A percentile compares a stretch with the other conserved stretches of the same genome.
phyloP scores from a whole-genome alignment of 2,329 filamentous ascomycete species.

The Aspergillus costaricaensis region DNA sequence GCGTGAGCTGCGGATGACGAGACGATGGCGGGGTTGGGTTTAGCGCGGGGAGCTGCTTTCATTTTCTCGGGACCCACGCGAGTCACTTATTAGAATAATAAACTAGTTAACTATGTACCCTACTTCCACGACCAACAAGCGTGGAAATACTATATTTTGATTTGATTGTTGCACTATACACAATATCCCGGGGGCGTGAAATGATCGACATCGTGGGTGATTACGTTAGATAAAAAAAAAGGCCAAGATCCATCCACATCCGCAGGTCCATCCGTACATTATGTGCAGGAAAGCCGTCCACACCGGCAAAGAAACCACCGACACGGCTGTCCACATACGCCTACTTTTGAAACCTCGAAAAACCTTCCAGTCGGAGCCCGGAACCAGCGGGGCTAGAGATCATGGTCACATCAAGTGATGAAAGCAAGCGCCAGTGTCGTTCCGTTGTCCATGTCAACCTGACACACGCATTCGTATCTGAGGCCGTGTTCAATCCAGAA shows the following conservation, averaged over 20 bases:
- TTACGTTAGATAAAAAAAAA: neutral
- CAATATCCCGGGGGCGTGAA: neutral
- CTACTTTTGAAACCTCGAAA: neutral
- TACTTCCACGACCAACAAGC: neutral
- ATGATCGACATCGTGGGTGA: constrained; percentile 1
- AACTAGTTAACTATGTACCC: neutral
- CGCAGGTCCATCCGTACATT: neutral
- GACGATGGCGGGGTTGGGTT: neutral
- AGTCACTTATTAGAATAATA: neutral
- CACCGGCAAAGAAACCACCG: neutral
- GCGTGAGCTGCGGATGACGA: neutral
- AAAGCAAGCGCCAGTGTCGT: neutral
- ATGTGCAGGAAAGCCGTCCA: neutral
- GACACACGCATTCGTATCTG: constrained; percentile 3
- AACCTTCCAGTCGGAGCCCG: neutral
- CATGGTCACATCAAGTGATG: constrained; percentile 12
- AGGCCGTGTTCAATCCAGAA: constrained; percentile 4
- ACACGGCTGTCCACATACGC: constrained; percentile 5
- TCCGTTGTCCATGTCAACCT: neutral
- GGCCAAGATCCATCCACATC: constrained; percentile 2
- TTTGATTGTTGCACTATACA: constrained; percentile 5
- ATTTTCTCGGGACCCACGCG: neutral
- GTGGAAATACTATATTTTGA: neutral
- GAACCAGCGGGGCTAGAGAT: constrained; percentile 10
- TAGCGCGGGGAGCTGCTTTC: neutral